These are phyloP conservation scores for Colletotrichum sp. DNA, from an alignment of 2,329 filamentous ascomycete species.

Conservation along the genomic window DNA sequence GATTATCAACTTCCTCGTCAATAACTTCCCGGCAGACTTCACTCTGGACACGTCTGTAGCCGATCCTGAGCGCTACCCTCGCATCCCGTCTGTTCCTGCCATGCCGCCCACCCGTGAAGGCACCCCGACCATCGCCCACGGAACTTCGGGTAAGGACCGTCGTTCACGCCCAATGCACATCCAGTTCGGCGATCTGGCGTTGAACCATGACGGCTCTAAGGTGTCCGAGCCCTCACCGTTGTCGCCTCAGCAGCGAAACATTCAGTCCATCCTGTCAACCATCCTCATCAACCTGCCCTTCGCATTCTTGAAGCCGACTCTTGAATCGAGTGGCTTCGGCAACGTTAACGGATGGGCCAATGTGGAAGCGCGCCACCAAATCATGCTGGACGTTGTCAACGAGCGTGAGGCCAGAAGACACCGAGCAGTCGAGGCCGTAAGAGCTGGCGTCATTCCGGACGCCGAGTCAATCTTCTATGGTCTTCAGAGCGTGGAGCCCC, in stretches of 20 bases:
- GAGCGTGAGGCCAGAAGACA: constrained; percentile 64
- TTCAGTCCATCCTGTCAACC: constrained; percentile 64
- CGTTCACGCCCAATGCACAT: constrained; percentile 66
- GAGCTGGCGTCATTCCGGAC: constrained; percentile 37
- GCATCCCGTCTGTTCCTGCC: constrained; percentile 51
- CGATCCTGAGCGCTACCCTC: constrained; percentile 41
- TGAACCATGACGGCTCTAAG: constrained; percentile 34
- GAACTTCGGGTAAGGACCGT: constrained; percentile 39
- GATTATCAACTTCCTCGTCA: constrained; percentile 63
- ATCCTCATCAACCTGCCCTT: constrained; percentile 75
- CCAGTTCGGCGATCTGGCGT: constrained; percentile 72
- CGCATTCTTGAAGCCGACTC: constrained; percentile 65
- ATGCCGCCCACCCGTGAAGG: constrained; percentile 34
- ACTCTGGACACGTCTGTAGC: constrained; percentile 54
- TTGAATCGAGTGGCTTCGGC: constrained; percentile 65
- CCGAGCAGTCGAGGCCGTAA: constrained; percentile 49
- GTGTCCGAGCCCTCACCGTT: constrained; percentile 19
- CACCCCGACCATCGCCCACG: constrained; percentile 40
- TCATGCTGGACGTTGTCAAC: constrained; percentile 54
- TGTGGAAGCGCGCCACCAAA: constrained; percentile 49
- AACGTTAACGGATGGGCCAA: constrained; percentile 56
- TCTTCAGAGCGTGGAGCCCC: constrained; percentile 43
- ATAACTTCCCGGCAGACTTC: constrained; percentile 65
- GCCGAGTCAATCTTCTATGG: constrained; percentile 38
- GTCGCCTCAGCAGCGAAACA: constrained; percentile 1